phyloP scores from a whole-genome alignment of 306 rosid genomes.

The Prunus padus region DNA sequence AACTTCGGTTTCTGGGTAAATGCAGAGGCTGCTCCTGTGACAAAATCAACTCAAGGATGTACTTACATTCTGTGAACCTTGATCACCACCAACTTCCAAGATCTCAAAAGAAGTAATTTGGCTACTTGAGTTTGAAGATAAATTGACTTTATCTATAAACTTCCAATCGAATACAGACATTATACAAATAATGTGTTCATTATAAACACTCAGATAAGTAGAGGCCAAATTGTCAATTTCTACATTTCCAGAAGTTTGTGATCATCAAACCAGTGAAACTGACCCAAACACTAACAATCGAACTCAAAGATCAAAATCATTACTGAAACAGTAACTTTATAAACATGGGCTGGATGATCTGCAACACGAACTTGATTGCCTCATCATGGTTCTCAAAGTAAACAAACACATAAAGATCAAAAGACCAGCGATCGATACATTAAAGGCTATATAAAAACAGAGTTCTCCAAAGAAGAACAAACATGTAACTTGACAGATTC shows the following conservation, averaged over 20 bases:
- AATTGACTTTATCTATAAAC: not conserved
- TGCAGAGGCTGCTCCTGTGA: not conserved
- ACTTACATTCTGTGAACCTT: not conserved
- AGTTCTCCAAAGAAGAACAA: slow-evolving; percentile 60
- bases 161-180: not conserved
- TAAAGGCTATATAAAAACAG: slow-evolving; percentile 39
- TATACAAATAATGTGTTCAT: not conserved
- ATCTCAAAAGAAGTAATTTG: not conserved
- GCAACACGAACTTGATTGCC: slow-evolving; percentile 29
- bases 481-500: slow-evolving; percentile 33
- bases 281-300: too few relatives aligned
- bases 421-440: slow-evolving; percentile 46
- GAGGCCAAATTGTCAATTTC: not conserved
- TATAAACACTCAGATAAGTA: not conserved
- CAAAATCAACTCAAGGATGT: not conserved
- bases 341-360: slow-evolving; percentile 9
- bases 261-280: too few relatives aligned
- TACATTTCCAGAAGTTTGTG: not conserved
- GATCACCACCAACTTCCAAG: not conserved
- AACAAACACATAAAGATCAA: slow-evolving; percentile 18
- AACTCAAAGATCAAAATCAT: not conserved
- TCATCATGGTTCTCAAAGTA: slow-evolving; percentile 20
- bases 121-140: not conserved
- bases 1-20: not conserved
- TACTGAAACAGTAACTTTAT: slow-evolving; percentile 4